Base-by-base conservation (phyloP, 1,284 basidiomycete genomes). In the Mycosarcoma mackinlayi region DNA sequence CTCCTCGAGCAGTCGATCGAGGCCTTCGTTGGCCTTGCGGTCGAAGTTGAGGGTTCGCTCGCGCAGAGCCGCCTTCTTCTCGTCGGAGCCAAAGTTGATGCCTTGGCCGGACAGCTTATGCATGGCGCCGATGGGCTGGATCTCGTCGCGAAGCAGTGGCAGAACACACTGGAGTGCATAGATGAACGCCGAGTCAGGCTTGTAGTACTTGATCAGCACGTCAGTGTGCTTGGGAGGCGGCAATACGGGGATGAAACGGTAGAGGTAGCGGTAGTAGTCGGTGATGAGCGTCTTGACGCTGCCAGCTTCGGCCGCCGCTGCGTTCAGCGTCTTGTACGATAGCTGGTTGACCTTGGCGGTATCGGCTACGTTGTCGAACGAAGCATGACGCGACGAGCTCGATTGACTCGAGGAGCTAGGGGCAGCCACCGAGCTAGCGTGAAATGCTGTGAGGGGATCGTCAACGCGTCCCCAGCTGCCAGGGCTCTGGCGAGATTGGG, bases 211-310 rank as follows among this genome's bases (percentile, higher is more conserved):
- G 42, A 65, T 44, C n/a, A 77, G 41, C 23, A 56, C 45, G 28
- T 74, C 65, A 38, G 77, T 42, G 35, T 76, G 61, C 45, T 51
- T 56, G 37, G 77, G 73, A 4, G 70, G 58, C 1, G 68, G 73
- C 23, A 77, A 41, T 14, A 79, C 65, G 1, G 77, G 76, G 16
- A 79, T 72, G 67, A 79, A 79, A 41, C 77, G 73, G 48, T 79
- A 77, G 18, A 79, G 63, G 40, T 72, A 71, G 56, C 67, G 72
- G 55, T 77, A 79, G 62, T 73, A 79, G n/a, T 77, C 75, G 30
- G 50, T 52, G 19, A 76, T 48, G 9, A 76, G 62, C 31, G 60
- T 27, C 44, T 58, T 53, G 39, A 73, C 58, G 31, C 53, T 61
- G 14, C 54, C 66, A 14, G 54, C 57, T 44, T 61, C 51, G 8